phyloP scores from a whole-genome alignment of 2,329 filamentous ascomycete genomes.

The Thielaviopsis cerberus region DNA sequence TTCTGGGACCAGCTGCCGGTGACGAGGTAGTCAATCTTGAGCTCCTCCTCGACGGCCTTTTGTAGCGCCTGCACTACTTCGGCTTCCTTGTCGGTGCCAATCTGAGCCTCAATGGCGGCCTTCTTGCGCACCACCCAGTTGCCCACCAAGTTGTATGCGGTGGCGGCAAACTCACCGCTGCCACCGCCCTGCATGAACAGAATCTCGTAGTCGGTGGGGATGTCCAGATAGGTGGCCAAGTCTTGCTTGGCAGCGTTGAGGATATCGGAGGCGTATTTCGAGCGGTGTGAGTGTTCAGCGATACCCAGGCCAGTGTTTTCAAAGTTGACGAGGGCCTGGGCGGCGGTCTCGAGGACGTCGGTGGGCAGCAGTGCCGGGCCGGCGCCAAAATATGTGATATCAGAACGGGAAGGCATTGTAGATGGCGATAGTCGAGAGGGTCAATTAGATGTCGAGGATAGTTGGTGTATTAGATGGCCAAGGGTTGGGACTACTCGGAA shows the following conservation, averaged over 20 bases:
- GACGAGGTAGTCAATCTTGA: constrained; percentile 76
- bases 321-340: constrained; percentile 64
- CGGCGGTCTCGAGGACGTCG: constrained; percentile 56
- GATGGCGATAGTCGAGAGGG: neutral
- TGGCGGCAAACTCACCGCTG: constrained; percentile 67
- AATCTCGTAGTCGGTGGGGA: constrained; percentile 73
- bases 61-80: constrained; percentile 34
- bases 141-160: constrained; percentile 65
- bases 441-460: neutral
- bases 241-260: constrained; percentile 61
- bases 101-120: constrained; percentile 36
- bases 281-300: constrained; percentile 81
- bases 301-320: constrained; percentile 65
- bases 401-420: constrained; percentile 50
- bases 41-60: constrained; percentile 44
- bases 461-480: neutral
- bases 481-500: neutral
- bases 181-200: constrained; percentile 79
- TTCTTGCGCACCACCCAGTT: constrained; percentile 61
- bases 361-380: constrained; percentile 79
- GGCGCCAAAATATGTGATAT: constrained; percentile 75
- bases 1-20: constrained; percentile 82
- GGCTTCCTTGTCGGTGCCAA: constrained; percentile 30
- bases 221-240: constrained; percentile 55
- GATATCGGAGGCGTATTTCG: constrained; percentile 56